These are phyloP conservation scores for Flaveria floridana DNA, from an alignment of 140 eudicot genomes.

Conservation along the genomic window DNA sequence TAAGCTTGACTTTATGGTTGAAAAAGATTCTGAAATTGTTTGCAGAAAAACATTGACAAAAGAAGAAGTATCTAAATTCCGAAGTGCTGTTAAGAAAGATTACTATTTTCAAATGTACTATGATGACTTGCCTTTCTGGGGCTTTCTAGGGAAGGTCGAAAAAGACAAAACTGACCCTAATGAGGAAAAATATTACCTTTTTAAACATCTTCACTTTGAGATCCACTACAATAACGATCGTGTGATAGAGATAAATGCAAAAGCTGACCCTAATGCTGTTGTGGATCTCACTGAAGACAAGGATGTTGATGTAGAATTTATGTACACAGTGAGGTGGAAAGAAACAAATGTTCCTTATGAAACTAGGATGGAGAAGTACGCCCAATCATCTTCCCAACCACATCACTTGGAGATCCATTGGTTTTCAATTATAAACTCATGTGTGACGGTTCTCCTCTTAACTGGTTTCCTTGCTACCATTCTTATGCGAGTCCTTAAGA, in stretches of 20 bases:
- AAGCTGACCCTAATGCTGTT: slow-evolving; percentile 55
- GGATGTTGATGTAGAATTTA: slow-evolving; percentile 51
- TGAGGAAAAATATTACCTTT: slow-evolving; percentile 47
- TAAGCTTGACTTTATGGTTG: slow-evolving; percentile 48
- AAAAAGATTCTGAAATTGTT: slow-evolving; percentile 45
- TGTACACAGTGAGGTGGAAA: slow-evolving; percentile 57
- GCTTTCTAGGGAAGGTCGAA: slow-evolving; percentile 54
- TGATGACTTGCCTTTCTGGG: slow-evolving; percentile 64
- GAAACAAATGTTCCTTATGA: slow-evolving; percentile 54
- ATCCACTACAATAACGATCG: slow-evolving; percentile 52
- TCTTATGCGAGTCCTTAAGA: slow-evolving; percentile 64
- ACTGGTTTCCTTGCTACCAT: slow-evolving; percentile 62
- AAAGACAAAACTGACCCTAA: slow-evolving; percentile 49
- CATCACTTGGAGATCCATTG: slow-evolving; percentile 73
- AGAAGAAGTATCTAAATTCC: slow-evolving; percentile 53
- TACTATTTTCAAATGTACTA: slow-evolving; percentile 62
- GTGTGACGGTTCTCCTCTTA: slow-evolving; percentile 68
- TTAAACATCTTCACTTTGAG: slow-evolving; percentile 56
- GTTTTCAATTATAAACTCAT: slow-evolving; percentile 65
- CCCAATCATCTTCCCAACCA: slow-evolving; percentile 55
- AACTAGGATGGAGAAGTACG: slow-evolving; percentile 60
- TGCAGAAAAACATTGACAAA: slow-evolving; percentile 50
- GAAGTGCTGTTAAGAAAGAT: slow-evolving; percentile 54
- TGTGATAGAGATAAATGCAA: slow-evolving; percentile 53
- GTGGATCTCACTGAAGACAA: slow-evolving; percentile 60